Base-by-base conservation (phyloP, 805 yeast genomes). In the Pichia heedii region DNA sequence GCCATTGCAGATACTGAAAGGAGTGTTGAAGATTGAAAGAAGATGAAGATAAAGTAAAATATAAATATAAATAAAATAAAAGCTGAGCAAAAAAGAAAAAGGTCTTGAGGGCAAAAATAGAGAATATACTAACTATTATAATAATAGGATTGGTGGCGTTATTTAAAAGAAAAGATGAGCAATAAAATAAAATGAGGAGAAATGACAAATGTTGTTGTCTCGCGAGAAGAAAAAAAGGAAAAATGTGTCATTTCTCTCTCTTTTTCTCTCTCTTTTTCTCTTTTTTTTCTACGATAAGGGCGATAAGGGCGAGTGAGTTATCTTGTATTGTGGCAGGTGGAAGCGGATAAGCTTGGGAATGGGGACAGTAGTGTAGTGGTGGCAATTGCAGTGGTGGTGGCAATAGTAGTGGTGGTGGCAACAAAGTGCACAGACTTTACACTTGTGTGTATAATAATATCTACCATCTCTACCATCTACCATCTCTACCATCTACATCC, bases 301-400 rank as follows among this genome's bases (percentile, higher is more conserved):
- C 42, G 42, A 39, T 39, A 39, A 39, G 41, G 32, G 26, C 35
- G 24, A 27, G 21, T 4, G 6, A 24, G 39, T 20, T 4, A 22
- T 5, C 10, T 27, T 5, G n/a, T 16, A 9, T 4, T 11, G 33
- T 27, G 40, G 40, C 21, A 12, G 13, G 20, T 10, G 33, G 27
- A 11, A 5, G 32, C n/a, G 18, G n/a, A 24, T 35, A 16, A 9
- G 32, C 22, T 12, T 6, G 18, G 30, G 22, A 9, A 4, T 36
- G 39, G 12, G 39, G 39, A 19, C 21, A 5, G 26, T 8, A 4
- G 21, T 15, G 39, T 22, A 22, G 15, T 22, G 39, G n/a, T 15
- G 32, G 39, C 19, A 20, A 22, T 21, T 8, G 37, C 18, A 20
- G 37, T 15, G 27, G 37, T 35, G 37, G 37, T 27, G 9, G 37